phyloP scores from a whole-genome alignment of 2,329 filamentous ascomycete species.

The Colletotrichum sp. region DNA sequence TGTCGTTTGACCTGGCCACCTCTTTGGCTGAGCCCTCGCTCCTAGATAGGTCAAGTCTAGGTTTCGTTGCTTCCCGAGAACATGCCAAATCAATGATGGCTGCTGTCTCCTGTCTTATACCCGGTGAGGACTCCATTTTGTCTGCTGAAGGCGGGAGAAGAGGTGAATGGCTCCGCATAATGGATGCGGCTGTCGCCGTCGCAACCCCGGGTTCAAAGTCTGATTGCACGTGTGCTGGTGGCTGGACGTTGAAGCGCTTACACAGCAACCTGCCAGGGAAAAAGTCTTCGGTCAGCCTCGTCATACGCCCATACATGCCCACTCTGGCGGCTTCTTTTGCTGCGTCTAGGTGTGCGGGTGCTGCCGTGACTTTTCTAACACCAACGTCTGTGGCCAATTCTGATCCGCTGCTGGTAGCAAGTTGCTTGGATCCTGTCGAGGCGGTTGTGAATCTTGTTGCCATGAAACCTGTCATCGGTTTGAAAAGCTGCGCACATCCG shows the following conservation, averaged over 20 bases:
- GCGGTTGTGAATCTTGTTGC: conserved; percentile 88
- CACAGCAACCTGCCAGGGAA: conserved; percentile 86
- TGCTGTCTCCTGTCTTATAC: not conserved
- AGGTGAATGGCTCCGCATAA: not conserved
- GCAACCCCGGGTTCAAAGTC: conserved; percentile 41
- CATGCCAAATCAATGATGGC: not conserved
- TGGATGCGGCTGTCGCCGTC: not conserved
- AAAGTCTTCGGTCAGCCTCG: conserved; percentile 73
- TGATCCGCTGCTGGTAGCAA: conserved; percentile 20
- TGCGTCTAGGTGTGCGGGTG: conserved; percentile 70
- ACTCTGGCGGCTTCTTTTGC: conserved; percentile 86
- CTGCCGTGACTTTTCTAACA: conserved; percentile 50
- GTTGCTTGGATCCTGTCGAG: conserved; percentile 45
- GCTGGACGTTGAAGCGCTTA: conserved; percentile 90
- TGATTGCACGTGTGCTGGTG: conserved; percentile 70
- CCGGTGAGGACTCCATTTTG: not conserved
- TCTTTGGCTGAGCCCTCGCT: not conserved
- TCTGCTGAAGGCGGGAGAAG: not conserved
- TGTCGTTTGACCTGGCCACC: conserved; percentile 6
- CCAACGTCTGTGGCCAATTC: conserved; percentile 18
- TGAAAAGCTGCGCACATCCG: conserved; percentile 75
- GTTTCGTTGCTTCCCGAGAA: not conserved
- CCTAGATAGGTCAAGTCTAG: conserved; percentile 5
- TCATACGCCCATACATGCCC: conserved; percentile 93
- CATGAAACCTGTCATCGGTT: conserved; percentile 90